Evolutionary conservation across 192 early-diverging fungal genomes (phyloP), one percentile per base, ranked within the genome.

Genomic region (Oehlia diaphana): DNA sequence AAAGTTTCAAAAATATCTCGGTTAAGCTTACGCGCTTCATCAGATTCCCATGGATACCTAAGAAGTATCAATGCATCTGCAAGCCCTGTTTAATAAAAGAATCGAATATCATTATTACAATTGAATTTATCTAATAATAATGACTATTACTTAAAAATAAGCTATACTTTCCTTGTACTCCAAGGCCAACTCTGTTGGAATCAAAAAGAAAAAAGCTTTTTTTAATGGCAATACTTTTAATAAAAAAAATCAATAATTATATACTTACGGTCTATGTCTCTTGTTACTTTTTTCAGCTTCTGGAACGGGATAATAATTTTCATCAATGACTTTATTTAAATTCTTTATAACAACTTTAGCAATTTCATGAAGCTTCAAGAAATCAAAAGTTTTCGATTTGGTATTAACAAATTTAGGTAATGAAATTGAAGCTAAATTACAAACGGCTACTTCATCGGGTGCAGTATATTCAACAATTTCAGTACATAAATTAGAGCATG

Each of bases 401-500:
- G 89, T 88, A 16, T 81, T 73, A 58, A 99, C 93, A 88, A 95
- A 99, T 4, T 87, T 84, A 31, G 98, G 98, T 53, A 99, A 89
- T 9, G 96, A 92, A 50, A 99, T 93, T 68, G 94, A 96, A 26
- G 98, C 96, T 82, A 99, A 84, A 80, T 98, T 99, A 90, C 98
- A 99, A 61, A 98, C 96, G 16, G 98, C 98, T 3, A 98, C 94
- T 82, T 99, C 98, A 64, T 97, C 96, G 39, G 98, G 95, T 65
- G 88, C 86, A 8, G 96, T 94, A 89, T 98, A 98, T 84, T 99
- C 93, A 63, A 99, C 94, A 86, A 99, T 97, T 81, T 99, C 98
- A 0, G 98, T 99, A 86, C 98, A 99, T 80, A 99, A 87, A 84
- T 99, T 99, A 77, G 91, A 93, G 89, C 96, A 99, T 85, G 96